Base-by-base conservation (phyloP, 2,329 filamentous ascomycete genomes). In the Beauveria pseudobassiana region DNA sequence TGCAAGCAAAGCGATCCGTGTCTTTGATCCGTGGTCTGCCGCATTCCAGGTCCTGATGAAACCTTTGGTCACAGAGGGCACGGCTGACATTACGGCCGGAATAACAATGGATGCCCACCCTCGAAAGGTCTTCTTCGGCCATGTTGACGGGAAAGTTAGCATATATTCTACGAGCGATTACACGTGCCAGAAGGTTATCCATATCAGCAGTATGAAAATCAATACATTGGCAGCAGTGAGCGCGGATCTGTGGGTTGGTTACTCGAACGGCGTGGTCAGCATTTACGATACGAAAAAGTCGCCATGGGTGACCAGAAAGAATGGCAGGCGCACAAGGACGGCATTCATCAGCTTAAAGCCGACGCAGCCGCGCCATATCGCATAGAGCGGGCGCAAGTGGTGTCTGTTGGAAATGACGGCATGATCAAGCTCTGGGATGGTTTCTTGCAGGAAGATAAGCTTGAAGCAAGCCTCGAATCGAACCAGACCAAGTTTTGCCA, bases 231-330 rank as follows among this genome's bases (percentile, higher is more conserved):
- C 87, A 2, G 90, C 91, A 9, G 89, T 92, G 3, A 93, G 92
- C 5, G 83, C 87, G 63, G 84, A 91, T 69, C 80, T 99, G 0
- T 99, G 95, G 95, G 91, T 92, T 30, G 93, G 88, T 3, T 98
- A 93, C 77, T 97, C 93, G 72, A 97, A 90, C 0, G 95, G 95
- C 18, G 96, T 89, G 82, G 86, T 96, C 38, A 95, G 91, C 69
- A 89, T 98, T 8, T 99, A 97, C 74, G 93, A 99, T 72, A 89
- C 91, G 12, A 83, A 79, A 10, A 82, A 85, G 34, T 86, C 83
- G n/a, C 93, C 93, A 0, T 99, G 95, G 95, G 82, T 82, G 22
- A 86, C 96, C 28, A 87, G 76, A 99, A 99, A 73, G 93, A 98
- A 70, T 99, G 95, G 93, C 86, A 88, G 65, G 93, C 91, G 3